These are phyloP conservation scores for Macrophomina phaseolina DNA, from an alignment of 2,329 filamentous ascomycete species.

Conservation along the genomic window DNA sequence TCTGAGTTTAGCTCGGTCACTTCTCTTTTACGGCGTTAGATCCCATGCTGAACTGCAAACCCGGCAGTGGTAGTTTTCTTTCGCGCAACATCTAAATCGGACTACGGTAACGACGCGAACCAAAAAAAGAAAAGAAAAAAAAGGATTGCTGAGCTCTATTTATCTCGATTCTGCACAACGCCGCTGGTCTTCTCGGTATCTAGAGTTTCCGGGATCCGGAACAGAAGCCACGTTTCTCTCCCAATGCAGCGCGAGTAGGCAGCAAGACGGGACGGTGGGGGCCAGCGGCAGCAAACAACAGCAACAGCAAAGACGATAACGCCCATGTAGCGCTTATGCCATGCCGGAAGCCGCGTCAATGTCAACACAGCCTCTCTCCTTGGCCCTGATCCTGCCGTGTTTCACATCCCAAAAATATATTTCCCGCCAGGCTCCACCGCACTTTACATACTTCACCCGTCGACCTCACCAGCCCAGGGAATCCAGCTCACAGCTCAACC, in stretches of 20 bases:
- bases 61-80: too few relatives aligned
- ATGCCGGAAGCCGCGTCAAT: conserved; percentile 3
- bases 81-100: too few relatives aligned
- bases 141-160: too few relatives aligned
- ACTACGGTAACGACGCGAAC: too few relatives aligned
- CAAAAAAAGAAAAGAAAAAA: too few relatives aligned
- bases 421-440: neutral
- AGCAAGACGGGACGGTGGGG: neutral
- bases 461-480: neutral
- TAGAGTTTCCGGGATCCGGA: neutral
- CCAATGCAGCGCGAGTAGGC: neutral
- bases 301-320: neutral
- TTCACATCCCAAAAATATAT: conserved; percentile 1
- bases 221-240: conserved; percentile 1
- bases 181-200: neutral
- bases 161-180: too few relatives aligned
- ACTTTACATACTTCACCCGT: neutral
- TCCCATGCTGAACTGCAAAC: neutral
- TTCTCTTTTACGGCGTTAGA: neutral
- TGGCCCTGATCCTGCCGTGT: conserved; percentile 12
- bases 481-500: neutral
- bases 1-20: neutral
- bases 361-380: neutral
- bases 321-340: neutral
- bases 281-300: neutral